A percentile compares a stretch with the other conserved stretches of the same genome.
Evolutionary conservation across 768 basidiomycete species (phyloP).

Genomic region (Tephrocybe sp.): DNA sequence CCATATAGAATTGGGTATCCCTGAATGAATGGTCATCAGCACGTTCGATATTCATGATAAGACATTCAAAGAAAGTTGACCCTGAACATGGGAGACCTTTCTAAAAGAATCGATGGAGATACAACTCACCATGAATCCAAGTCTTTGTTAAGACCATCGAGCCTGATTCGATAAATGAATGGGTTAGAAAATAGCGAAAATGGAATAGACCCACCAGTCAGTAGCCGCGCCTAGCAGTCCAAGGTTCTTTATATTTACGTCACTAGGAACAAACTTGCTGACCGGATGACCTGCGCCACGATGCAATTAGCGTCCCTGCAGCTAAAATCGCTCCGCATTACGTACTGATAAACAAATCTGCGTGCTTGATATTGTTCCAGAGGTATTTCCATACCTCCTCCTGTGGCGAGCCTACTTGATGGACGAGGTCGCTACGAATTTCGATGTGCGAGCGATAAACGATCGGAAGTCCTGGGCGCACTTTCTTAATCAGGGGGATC

Average conservation of each 20-base stretch:
- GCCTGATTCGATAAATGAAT: conserved; percentile 35
- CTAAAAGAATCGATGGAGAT: not conserved
- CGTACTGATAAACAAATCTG: conserved; percentile 87
- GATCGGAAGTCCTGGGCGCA: conserved; percentile 82
- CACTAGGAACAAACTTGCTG: conserved; percentile 88
- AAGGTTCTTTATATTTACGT: conserved; percentile 71
- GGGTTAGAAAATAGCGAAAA: not conserved
- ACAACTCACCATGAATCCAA: conserved; percentile 52
- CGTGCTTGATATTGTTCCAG: conserved; percentile 87
- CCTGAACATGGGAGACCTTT: not conserved
- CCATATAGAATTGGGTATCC: conserved; percentile 89
- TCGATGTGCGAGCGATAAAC: conserved; percentile 96
- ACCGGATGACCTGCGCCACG: conserved; percentile 70
- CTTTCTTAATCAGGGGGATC: conserved; percentile 87
- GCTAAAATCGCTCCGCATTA: conserved; percentile 3
- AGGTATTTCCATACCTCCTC: conserved; percentile 94
- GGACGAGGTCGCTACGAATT: conserved; percentile 84
- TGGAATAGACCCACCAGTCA: conserved; percentile 58
- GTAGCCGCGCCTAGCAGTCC: conserved; percentile 80
- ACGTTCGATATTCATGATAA: not conserved
- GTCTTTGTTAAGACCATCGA: conserved; percentile 95
- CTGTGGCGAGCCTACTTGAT: conserved; percentile 78
- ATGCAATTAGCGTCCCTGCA: not conserved
- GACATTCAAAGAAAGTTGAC: not conserved
- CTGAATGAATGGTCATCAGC: conserved; percentile 17